Evolutionary conservation across 768 basidiomycete species (phyloP).

Genomic region (Kondoa malvinella): DNA sequence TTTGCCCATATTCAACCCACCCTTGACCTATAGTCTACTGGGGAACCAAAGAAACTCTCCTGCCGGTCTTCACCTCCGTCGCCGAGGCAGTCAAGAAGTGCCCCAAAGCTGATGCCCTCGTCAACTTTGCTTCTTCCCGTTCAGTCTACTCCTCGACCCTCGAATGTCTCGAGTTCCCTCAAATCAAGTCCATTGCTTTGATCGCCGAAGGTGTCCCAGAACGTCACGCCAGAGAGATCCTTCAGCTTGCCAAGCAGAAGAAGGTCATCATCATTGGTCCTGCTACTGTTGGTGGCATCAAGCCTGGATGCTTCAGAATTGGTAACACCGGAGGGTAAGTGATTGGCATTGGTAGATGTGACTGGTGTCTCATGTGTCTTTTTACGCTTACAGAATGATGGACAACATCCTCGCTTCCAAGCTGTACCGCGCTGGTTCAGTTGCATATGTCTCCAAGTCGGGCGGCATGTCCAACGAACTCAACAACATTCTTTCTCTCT

Average conservation of each 20-base stretch:
- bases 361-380: neutral
- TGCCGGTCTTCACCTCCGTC: slow-evolving; percentile 88
- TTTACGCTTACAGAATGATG: slow-evolving; percentile 58
- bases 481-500: slow-evolving; percentile 93
- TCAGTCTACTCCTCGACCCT: slow-evolving; percentile 88
- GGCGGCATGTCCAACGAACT: slow-evolving; percentile 99
- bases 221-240: slow-evolving; percentile 86
- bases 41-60: slow-evolving; percentile 96
- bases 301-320: slow-evolving; percentile 98
- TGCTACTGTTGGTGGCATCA: slow-evolving; percentile 97
- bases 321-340: slow-evolving; percentile 92
- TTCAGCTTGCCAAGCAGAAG: slow-evolving; percentile 70
- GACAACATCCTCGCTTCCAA: slow-evolving; percentile 99
- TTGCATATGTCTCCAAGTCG: slow-evolving; percentile 98
- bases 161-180: slow-evolving; percentile 61
- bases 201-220: slow-evolving; percentile 99
- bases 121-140: slow-evolving; percentile 91
- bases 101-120: slow-evolving; percentile 87
- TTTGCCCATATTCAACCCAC: too few relatives aligned
- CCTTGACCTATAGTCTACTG: slow-evolving; percentile 99
- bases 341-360: too few relatives aligned
- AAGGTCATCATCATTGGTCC: slow-evolving; percentile 86
- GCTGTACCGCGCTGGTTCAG: slow-evolving; percentile 90
- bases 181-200: slow-evolving; percentile 61
- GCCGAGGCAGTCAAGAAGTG: slow-evolving; percentile 86